A percentile compares a stretch with the other conserved stretches of the same genome.
Evolutionary conservation across 1,284 basidiomycete genomes (phyloP).

Genomic region (Cryptococcus floricola): DNA sequence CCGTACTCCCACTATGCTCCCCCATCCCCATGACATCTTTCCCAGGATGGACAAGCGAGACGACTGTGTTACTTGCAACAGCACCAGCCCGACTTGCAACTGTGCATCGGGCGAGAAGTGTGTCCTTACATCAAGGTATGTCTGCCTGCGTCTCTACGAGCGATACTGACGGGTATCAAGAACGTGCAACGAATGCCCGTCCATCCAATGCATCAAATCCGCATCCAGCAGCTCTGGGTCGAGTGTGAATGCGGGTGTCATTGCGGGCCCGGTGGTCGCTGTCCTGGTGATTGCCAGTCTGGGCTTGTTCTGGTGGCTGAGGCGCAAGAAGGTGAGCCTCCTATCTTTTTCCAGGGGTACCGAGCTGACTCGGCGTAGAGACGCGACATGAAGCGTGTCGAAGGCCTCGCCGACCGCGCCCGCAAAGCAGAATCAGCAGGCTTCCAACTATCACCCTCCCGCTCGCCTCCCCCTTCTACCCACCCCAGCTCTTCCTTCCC

Average conservation of each 20-base stretch:
- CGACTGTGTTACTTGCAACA: conserved; percentile 36
- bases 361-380: conserved; percentile 20
- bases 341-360: background rate
- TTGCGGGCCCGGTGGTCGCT: conserved; percentile 48
- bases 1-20: background rate
- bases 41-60: conserved; percentile 6
- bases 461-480: conserved; percentile 28
- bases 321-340: conserved; percentile 44
- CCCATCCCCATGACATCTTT: background rate
- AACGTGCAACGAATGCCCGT: conserved; percentile 43
- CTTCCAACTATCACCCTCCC: conserved; percentile 39
- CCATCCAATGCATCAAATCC: conserved; percentile 37
- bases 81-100: conserved; percentile 35
- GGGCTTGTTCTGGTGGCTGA: conserved; percentile 45
- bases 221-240: conserved; percentile 12
- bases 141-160: conserved; percentile 2
- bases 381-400: conserved; percentile 43
- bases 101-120: conserved; percentile 39
- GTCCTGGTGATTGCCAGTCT: conserved; percentile 44
- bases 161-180: conserved; percentile 13
- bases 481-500: conserved; percentile 15
- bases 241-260: conserved; percentile 44
- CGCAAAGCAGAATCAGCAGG: conserved; percentile 46
- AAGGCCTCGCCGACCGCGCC: conserved; percentile 43
- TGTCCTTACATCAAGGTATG: conserved; percentile 40